Conservation (phyloP, 345 rosid genomes). For the Salix arbutifolia region DNA sequence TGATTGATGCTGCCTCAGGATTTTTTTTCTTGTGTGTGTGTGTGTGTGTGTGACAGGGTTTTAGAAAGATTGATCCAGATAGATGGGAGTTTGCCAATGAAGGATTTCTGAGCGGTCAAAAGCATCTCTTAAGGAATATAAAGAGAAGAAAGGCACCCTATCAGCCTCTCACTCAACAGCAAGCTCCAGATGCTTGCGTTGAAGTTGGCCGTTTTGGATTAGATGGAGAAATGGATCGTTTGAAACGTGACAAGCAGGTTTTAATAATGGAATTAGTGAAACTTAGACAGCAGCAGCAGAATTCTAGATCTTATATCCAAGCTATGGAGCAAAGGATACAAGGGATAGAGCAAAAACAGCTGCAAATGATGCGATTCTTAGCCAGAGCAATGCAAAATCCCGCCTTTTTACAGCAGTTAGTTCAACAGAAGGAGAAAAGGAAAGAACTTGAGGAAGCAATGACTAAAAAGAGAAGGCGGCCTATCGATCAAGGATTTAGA, state of each 20-base stretch:
- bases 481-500: conserved; percentile 27
- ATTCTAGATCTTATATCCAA: conserved; percentile 48
- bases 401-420: conserved; percentile 50
- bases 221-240: conserved; percentile 39
- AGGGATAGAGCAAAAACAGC: conserved; percentile 73
- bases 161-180: conserved; percentile 33
- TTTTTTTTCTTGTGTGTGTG: not conserved
- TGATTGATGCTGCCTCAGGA: not conserved
- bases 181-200: conserved; percentile 40
- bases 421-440: conserved; percentile 39
- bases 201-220: conserved; percentile 54
- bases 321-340: conserved; percentile 64
- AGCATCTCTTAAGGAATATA: conserved; percentile 64
- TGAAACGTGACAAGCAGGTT: conserved; percentile 59
- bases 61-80: conserved; percentile 78
- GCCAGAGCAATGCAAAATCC: conserved; percentile 71
- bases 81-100: conserved; percentile 86
- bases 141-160: conserved; percentile 53
- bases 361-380: conserved; percentile 80
- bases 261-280: conserved; percentile 57
- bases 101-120: conserved; percentile 69
- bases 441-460: conserved; percentile 55
- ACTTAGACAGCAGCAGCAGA: conserved; percentile 70
- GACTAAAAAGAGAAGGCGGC: conserved; percentile 44
- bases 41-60: conserved; percentile 43